Conservation (phyloP, 257 asterid genomes). For the Solanum bulbocastanum region DNA sequence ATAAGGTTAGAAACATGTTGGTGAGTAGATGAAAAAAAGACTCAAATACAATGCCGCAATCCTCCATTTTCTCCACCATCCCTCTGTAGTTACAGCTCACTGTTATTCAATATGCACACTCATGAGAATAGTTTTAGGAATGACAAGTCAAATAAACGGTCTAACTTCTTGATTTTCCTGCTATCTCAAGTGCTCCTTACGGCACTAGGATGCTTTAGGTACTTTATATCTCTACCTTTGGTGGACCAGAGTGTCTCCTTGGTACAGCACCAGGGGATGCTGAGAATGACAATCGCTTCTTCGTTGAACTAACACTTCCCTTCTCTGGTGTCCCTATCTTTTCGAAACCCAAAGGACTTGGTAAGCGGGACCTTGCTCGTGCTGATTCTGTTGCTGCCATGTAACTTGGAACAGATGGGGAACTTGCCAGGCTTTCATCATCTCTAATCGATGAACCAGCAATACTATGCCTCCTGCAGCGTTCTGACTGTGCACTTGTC, state of each 20-base stretch:
- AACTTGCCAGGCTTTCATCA: conserved; percentile 68
- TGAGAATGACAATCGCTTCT: conserved; percentile 51
- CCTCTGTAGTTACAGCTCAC: neutral
- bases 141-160: neutral
- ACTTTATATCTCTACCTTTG: conserved; percentile 9
- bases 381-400: conserved; percentile 62
- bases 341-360: conserved; percentile 38
- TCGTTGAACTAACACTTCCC: conserved; percentile 18
- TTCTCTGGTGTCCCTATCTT: conserved; percentile 34
- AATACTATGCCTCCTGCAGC: conserved; percentile 49
- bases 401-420: conserved; percentile 53
- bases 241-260: conserved; percentile 32
- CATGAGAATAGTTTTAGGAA: neutral
- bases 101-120: neutral
- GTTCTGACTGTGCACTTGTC: conserved; percentile 46
- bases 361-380: conserved; percentile 42
- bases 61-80: neutral
- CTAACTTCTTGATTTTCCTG: neutral
- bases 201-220: neutral
- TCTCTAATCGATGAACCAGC: conserved; percentile 66
- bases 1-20: neutral
- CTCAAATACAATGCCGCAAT: neutral
- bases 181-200: neutral
- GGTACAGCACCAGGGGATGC: conserved; percentile 28
- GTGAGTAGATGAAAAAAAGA: neutral